Evolutionary conservation across 805 yeast species (phyloP).

Genomic region (Saccharomycopsis selenospora): DNA sequence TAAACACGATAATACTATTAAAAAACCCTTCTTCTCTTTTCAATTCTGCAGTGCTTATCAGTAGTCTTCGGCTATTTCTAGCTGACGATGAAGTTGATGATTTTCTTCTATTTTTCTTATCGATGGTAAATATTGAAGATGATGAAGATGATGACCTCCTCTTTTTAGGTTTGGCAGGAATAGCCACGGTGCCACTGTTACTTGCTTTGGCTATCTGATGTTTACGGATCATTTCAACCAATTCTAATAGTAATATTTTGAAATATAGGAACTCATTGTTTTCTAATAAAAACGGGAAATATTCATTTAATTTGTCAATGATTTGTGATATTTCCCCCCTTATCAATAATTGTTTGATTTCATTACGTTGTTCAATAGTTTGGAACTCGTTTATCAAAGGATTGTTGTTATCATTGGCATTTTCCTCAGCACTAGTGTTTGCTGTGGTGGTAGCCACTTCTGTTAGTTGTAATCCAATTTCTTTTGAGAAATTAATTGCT

Average conservation of each 20-base stretch:
- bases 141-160: slow-evolving; percentile 12
- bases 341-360: slow-evolving; percentile 46
- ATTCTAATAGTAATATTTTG: slow-evolving; percentile 59
- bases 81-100: slow-evolving; percentile 2
- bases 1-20: slow-evolving; percentile 47
- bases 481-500: slow-evolving; percentile 53
- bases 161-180: slow-evolving; percentile 6
- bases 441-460: not conserved
- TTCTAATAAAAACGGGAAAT: slow-evolving; percentile 61
- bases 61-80: not conserved
- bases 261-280: slow-evolving; percentile 60
- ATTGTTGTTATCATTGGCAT: not conserved
- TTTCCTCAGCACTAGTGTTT: not conserved
- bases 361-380: slow-evolving; percentile 45
- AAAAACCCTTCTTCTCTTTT: slow-evolving; percentile 42
- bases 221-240: slow-evolving; percentile 74
- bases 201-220: slow-evolving; percentile 29
- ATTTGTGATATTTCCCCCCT: slow-evolving; percentile 56
- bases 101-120: slow-evolving; percentile 15
- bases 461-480: slow-evolving; percentile 31
- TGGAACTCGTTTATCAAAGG: slow-evolving; percentile 34
- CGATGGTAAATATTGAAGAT: not conserved
- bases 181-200: not conserved
- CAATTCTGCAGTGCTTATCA: slow-evolving; percentile 7
- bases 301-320: slow-evolving; percentile 46